These are phyloP conservation scores for Penicillium lividum DNA, from an alignment of 495 filamentous ascomycete species.

Conservation along the genomic window DNA sequence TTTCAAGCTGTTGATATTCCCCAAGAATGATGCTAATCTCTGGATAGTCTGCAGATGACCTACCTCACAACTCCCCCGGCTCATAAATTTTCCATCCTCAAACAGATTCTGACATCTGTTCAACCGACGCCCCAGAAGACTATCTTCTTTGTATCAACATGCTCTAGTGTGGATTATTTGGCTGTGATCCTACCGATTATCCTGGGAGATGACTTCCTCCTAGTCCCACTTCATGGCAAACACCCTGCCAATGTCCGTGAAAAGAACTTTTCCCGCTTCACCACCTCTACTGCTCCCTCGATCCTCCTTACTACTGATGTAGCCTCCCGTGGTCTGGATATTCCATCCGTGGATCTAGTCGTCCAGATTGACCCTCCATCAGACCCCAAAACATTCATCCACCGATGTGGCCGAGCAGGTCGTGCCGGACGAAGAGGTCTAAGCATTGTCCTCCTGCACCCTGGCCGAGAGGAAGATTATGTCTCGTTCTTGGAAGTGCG, in stretches of 20 bases:
- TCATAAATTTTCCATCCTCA: conserved; percentile 74
- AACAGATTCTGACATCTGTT: conserved; percentile 66
- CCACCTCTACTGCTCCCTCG: conserved; percentile 62
- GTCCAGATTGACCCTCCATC: conserved; percentile 89
- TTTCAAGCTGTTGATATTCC: background rate
- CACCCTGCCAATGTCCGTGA: conserved; percentile 74
- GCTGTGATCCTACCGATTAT: conserved; percentile 71
- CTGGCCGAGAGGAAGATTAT: conserved; percentile 85
- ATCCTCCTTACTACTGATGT: conserved; percentile 88
- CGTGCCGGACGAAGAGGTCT: conserved; percentile 84
- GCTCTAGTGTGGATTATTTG: conserved; percentile 94
- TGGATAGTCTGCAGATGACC: conserved; percentile 74
- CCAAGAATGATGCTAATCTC: conserved; percentile 7
- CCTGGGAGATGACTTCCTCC: conserved; percentile 55
- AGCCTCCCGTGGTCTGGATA: conserved; percentile 85
- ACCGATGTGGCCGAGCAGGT: conserved; percentile 90
- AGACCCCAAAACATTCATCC: conserved; percentile 93
- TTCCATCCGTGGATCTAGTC: conserved; percentile 92
- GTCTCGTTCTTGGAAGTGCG: conserved; percentile 83
- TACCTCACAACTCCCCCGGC: conserved; percentile 74
- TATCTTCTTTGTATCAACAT: conserved; percentile 95
- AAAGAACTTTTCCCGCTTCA: conserved; percentile 79
- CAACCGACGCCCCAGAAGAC: conserved; percentile 72
- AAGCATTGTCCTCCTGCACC: conserved; percentile 80
- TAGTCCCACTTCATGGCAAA: conserved; percentile 89